Base-by-base conservation (phyloP, 352 stramenopile species). In the Pythium scleroteichum region DNA sequence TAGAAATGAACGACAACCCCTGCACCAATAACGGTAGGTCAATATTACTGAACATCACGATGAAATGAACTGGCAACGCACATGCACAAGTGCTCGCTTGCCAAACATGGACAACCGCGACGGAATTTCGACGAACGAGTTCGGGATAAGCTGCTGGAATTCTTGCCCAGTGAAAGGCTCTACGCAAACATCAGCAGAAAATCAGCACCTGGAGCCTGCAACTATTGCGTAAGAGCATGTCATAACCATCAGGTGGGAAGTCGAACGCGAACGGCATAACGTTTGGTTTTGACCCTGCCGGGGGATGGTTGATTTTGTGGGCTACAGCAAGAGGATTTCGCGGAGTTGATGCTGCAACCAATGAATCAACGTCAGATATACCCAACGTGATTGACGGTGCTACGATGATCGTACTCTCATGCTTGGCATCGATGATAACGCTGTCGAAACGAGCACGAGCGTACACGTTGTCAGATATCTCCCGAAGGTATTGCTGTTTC, bases 291-390 rank as follows among this genome's bases (percentile, higher is more conserved):
- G 72, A 79, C 47, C 79, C 83, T 6, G 61, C 69, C 0, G 86
- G 84, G 41, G 86, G 86, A 26, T 95, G 86, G 61, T 95, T 95
- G 62, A 95, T 92, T 66, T 92, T 94, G 68, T 95, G 86, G 22
- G 76, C 86, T 3, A 95, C 72, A 17, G 80, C 84, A 35, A 94
- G 71, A 10, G 75, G 73, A 45, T 95, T 95, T 4, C 70, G 66
- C 1, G 81, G 82, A 22, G 68, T 75, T 0, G 77, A 76, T 1
- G 80, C 85, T 95, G 49, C 12, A 40, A 42, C 9, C 38, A 26
- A 29, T 3, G 2, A 47, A 42, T 33, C 16, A 56, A 0, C 42
- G n/a, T n/a, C n/a, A n/a, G n/a, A n/a, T n/a, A n/a, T n/a, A n/a
- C n/a, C n/a, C n/a, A n/a, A n/a, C n/a, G n/a, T n/a, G n/a, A n/a